Evolutionary conservation across 2,329 filamentous ascomycete genomes (phyloP).

Genomic region (Penicillium psychrosexuale): DNA sequence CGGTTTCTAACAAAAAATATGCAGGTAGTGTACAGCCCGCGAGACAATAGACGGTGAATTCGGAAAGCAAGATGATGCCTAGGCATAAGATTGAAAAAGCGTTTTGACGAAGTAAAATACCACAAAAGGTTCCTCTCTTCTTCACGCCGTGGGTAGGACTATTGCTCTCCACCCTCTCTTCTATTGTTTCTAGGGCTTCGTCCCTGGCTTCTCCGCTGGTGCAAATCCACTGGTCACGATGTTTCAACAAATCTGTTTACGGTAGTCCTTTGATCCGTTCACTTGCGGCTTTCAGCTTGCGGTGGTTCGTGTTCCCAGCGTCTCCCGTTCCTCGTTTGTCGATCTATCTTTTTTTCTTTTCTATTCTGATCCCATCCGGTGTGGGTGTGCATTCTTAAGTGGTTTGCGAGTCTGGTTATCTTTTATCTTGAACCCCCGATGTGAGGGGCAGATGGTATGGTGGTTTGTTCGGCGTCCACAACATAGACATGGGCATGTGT

Average conservation of each 20-base stretch:
- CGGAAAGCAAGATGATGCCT: slow-evolving; percentile 7
- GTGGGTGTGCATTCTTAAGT: slow-evolving; percentile 25
- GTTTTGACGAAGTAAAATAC: neutral
- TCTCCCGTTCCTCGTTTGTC: slow-evolving; percentile 14
- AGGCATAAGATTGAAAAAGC: slow-evolving; percentile 6
- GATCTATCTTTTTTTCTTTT: slow-evolving; percentile 12
- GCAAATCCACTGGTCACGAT: slow-evolving; percentile 3
- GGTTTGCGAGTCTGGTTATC: slow-evolving; percentile 31
- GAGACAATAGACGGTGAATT: slow-evolving; percentile 57
- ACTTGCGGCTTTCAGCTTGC: slow-evolving; percentile 6
- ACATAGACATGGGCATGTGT: slow-evolving; percentile 43
- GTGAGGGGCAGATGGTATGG: slow-evolving; percentile 36
- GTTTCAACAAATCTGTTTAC: slow-evolving; percentile 1
- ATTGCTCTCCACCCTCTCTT: slow-evolving; percentile 11
- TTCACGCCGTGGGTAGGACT: slow-evolving; percentile 11
- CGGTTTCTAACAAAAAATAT: slow-evolving; percentile 43
- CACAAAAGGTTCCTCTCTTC: neutral
- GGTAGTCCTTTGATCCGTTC: slow-evolving; percentile 7
- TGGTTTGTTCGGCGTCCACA: slow-evolving; percentile 42
- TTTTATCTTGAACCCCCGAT: slow-evolving; percentile 30
- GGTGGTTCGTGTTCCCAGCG: slow-evolving; percentile 13
- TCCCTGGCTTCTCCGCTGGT: slow-evolving; percentile 4
- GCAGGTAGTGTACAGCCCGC: slow-evolving; percentile 55
- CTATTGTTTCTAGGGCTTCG: neutral
- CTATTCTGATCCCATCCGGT: slow-evolving; percentile 22